Base-by-base conservation (phyloP, 1,139 yeast genomes). In the Scheffersomyces titani region DNA sequence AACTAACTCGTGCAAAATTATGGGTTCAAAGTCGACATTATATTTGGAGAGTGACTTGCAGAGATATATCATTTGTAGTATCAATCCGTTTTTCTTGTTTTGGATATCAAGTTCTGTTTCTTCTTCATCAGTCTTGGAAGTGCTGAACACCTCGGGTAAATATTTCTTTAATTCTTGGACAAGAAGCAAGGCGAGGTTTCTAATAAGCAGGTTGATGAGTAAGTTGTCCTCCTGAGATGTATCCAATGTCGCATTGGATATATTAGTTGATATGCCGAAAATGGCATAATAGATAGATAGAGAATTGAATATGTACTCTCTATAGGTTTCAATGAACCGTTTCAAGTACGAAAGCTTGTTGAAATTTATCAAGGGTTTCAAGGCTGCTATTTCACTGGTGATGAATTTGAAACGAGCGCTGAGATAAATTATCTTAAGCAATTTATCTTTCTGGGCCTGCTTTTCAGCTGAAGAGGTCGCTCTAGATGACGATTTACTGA, bases 241-340 rank as follows among this genome's bases (percentile, higher is more conserved):
- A 16, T 53, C 55, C 13, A 58, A 51, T 16, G 57, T 47, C 16
- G 65, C 49, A 7, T 60, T 2, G 56, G 48, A 13, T 53, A 54
- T 19, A 62, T 54, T 19, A 57, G 67, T 55, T 2, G 69, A 59
- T 20, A 64, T 62, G 48, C 69, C 83, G 65, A 91, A 90, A 0
- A 90, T 82, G 6, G 91, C 83, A 56, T 81, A 80, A 68, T 82
- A 89, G 9, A 88, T 85, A 51, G 90, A 84, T 5, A 91, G 77
- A 0, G 96, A 85, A 44, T 87, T 89, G 70, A 88, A 90, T 16
- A 90, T 85, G 63, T 86, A 88, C 69, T 93, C 98, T 67, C 99
- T 80, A 60, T 90, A 86, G 4, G 90, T 85, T 70, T 94, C 98
- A 51, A 92, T 82, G 65, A 84, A 88, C 61, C 97, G 77, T 64